phyloP scores from a whole-genome alignment of 176 grass and related monocot genomes.

The Avena eriantha region DNA sequence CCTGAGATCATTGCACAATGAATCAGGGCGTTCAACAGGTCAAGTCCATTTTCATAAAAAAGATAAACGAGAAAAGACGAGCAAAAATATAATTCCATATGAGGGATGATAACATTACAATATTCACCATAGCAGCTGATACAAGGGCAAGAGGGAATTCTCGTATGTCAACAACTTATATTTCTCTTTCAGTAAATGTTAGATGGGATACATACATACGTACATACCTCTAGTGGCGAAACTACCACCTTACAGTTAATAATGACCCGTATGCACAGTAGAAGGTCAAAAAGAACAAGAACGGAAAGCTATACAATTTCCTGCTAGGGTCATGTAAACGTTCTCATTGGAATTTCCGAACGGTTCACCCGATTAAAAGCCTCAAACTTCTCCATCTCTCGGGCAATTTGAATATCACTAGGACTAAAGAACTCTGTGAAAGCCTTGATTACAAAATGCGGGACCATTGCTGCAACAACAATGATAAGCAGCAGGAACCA shows the following conservation, averaged over 20 bases:
- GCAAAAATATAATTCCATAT: neutral
- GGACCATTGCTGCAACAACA: slow-evolving; percentile 65
- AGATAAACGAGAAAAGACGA: neutral
- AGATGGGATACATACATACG: slow-evolving; percentile 43
- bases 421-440: slow-evolving; percentile 63
- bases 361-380: slow-evolving; percentile 46
- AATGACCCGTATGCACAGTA: slow-evolving; percentile 62
- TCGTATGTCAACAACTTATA: slow-evolving; percentile 35
- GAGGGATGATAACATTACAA: slow-evolving; percentile 23
- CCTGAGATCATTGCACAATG: neutral
- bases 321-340: slow-evolving; percentile 45
- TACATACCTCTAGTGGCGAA: slow-evolving; percentile 42
- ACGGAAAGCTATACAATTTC: slow-evolving; percentile 31
- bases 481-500: slow-evolving; percentile 72
- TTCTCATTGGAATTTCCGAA: slow-evolving; percentile 66
- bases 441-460: slow-evolving; percentile 70
- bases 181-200: slow-evolving; percentile 47
- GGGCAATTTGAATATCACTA: slow-evolving; percentile 77
- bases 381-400: slow-evolving; percentile 72
- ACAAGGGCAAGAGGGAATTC: slow-evolving; percentile 1
- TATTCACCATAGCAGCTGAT: neutral
- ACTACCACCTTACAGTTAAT: slow-evolving; percentile 48
- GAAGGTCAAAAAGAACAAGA: neutral
- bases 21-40: neutral
- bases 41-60: neutral